Percentiles rank a stretch among this genome's conserved stretches.
Conservation (phyloP, 352 stramenopile species). For the Phytophthora tentaculata region DNA sequence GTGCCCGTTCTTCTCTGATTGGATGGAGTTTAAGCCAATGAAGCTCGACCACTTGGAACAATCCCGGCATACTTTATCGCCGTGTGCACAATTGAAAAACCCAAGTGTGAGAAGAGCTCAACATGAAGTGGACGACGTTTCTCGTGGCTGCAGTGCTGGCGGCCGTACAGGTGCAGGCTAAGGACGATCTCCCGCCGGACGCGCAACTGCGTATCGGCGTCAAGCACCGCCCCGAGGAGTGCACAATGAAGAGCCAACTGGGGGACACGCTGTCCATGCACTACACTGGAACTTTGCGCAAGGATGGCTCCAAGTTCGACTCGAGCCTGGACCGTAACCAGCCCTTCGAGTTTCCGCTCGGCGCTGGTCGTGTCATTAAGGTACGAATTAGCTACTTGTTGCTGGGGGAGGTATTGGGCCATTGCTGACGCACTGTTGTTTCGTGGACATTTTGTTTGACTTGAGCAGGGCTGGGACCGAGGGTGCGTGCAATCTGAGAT, state of each 20-base stretch:
- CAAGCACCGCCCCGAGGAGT: constrained; percentile 78
- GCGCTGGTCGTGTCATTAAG: constrained; percentile 95
- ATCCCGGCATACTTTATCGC: not conserved
- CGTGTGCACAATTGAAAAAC: constrained; percentile 26
- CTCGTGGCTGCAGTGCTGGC: constrained; percentile 44
- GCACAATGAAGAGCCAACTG: constrained; percentile 70
- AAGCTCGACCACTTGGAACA: constrained; percentile 38
- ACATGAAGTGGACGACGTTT: constrained; percentile 68
- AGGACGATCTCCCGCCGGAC: constrained; percentile 74
- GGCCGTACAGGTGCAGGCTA: constrained; percentile 55
- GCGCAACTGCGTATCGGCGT: constrained; percentile 79
- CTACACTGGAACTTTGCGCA: constrained; percentile 96
- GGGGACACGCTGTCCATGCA: constrained; percentile 94
- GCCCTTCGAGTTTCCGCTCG: constrained; percentile 96
- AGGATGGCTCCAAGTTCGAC: constrained; percentile 98
- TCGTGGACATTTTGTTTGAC: constrained; percentile 6
- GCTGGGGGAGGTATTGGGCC: not conserved
- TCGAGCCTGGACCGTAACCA: constrained; percentile 93
- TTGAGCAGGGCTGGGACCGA: constrained; percentile 78
- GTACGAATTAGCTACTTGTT: constrained; percentile 31
- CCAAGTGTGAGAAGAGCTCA: constrained; percentile 1
- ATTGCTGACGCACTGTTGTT: constrained; percentile 8
- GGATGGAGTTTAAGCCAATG: constrained; percentile 52
- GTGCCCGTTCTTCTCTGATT: constrained; percentile 24
- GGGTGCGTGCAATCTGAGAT: constrained; percentile 50